Conservation (phyloP, 345 rosid genomes). For the Lagerstroemia speciosa region DNA sequence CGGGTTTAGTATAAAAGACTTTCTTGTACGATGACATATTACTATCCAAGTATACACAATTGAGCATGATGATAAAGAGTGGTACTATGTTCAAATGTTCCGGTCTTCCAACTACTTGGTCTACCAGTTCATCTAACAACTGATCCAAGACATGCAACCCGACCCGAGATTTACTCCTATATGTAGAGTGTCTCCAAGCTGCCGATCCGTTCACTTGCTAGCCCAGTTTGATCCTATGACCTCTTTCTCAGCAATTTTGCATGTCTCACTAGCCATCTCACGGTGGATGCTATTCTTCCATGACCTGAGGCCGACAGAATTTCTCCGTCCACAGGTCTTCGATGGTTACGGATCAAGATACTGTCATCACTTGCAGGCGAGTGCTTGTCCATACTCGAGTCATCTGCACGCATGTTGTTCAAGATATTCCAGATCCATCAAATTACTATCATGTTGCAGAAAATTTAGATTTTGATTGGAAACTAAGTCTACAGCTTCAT, state of each 20-base stretch:
- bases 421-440: too few relatives aligned
- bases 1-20: too few relatives aligned
- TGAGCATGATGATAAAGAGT: neutral
- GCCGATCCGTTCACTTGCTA: neutral
- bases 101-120: conserved; percentile 5
- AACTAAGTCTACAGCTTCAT: neutral
- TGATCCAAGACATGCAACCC: conserved; percentile 25
- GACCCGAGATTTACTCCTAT: conserved; percentile 25
- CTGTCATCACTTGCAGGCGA: conserved; percentile 9
- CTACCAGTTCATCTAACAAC: conserved; percentile 30
- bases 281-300: neutral
- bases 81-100: neutral
- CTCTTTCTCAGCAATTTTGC: conserved; percentile 17
- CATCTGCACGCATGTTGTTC: conserved; percentile 8
- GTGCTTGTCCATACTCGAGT: conserved; percentile 2
- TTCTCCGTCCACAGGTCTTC: conserved; percentile 1
- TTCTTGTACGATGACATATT: neutral
- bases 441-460: conserved; percentile 14
- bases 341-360: conserved; percentile 5
- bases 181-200: conserved; percentile 15
- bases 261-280: conserved; percentile 19
- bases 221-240: conserved; percentile 19
- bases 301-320: neutral
- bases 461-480: neutral
- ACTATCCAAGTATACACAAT: neutral